These are phyloP conservation scores for Botrytis galanthina DNA, from an alignment of 2,329 filamentous ascomycete genomes.

Conservation along the genomic window DNA sequence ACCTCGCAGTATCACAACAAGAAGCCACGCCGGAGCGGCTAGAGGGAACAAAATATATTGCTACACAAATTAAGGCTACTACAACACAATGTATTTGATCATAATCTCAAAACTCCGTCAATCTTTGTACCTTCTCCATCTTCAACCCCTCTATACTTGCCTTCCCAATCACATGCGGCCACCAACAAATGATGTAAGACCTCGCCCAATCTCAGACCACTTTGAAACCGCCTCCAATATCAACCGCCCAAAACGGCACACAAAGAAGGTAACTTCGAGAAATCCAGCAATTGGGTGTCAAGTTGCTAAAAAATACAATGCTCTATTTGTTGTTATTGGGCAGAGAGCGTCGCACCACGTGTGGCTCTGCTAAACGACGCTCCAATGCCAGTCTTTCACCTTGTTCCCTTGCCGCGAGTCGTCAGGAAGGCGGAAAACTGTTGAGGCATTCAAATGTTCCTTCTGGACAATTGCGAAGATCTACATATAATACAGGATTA, in stretches of 20 bases:
- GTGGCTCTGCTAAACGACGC: not conserved
- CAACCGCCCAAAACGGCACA: not conserved
- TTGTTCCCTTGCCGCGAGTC: not conserved
- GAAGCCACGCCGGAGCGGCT: not conserved
- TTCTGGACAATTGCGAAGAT: not conserved
- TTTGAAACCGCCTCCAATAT: not conserved
- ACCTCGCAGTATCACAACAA: not conserved
- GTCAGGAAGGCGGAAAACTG: not conserved
- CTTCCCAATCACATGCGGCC: not conserved
- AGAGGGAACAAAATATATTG: not conserved
- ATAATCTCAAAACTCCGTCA: not conserved
- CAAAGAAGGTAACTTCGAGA: not conserved
- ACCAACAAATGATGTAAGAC: not conserved
- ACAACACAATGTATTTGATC: not conserved
- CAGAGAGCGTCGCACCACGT: no score
- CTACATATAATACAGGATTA: no score
- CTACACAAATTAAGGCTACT: no score
- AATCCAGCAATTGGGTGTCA: not conserved
- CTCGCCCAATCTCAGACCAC: not conserved
- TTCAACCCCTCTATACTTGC: not conserved
- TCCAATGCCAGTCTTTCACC: not conserved
- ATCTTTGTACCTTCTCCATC: not conserved
- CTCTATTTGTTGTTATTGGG: no score
- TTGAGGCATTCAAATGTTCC: not conserved
- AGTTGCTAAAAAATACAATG: not conserved